Evolutionary conservation across 371 early-diverging fungal species (phyloP).

Genomic region (Saksenaea vasiformis): DNA sequence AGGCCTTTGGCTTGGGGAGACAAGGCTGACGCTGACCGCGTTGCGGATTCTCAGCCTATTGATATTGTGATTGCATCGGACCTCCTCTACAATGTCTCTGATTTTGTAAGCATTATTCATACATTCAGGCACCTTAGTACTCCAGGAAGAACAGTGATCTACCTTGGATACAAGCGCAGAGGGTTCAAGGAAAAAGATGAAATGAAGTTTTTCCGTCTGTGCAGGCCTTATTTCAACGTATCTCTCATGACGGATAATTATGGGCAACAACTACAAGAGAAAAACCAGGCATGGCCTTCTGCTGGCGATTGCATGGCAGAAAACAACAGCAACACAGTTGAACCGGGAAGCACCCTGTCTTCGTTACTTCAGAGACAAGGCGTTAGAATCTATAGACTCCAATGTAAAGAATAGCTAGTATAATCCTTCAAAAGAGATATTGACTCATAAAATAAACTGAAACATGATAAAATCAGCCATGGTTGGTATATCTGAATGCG

Average conservation of each 20-base stretch:
- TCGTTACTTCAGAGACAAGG: not conserved
- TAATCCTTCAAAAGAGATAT: too few species aligned
- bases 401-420: not conserved
- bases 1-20: conserved; percentile 36
- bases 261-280: not conserved
- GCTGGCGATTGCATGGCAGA: not conserved
- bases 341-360: not conserved
- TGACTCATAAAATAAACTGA: too few species aligned
- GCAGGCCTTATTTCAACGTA: conserved; percentile 21
- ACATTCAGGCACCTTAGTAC: conserved; percentile 44
- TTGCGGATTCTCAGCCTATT: conserved; percentile 11
- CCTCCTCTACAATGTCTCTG: conserved; percentile 51
- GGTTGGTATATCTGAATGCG: too few species aligned
- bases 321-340: not conserved
- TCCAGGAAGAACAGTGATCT: conserved; percentile 38
- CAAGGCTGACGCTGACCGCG: conserved; percentile 8
- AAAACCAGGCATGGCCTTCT: not conserved
- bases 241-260: not conserved
- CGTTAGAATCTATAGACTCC: not conserved
- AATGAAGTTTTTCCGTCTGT: conserved; percentile 41
- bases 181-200: conserved; percentile 44
- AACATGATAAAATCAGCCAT: too few species aligned
- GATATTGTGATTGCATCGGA: conserved; percentile 60
- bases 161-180: conserved; percentile 59
- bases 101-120: conserved; percentile 39